Percentiles rank a stretch among this genome's conserved stretches.
Conservation (phyloP, 306 rosid genomes). For the Castanea mollissima region DNA sequence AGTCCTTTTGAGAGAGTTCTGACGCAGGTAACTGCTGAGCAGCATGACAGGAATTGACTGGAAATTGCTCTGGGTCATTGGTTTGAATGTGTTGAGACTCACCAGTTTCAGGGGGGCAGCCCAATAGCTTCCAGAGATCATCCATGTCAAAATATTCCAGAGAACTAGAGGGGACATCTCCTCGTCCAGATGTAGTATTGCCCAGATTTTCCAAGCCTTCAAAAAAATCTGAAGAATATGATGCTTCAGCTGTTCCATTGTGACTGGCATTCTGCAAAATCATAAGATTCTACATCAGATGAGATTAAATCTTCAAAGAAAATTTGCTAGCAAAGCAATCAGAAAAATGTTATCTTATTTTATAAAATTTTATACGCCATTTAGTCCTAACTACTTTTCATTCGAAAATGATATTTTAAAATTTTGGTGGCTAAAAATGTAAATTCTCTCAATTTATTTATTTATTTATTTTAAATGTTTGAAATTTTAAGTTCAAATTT, state of each 20-base stretch:
- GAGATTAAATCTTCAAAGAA: neutral
- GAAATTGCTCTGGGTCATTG: too few relatives aligned
- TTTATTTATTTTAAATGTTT: neutral
- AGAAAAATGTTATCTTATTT: neutral
- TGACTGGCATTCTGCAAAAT: slow-evolving; percentile 21
- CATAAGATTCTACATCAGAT: neutral
- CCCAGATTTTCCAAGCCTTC: slow-evolving; percentile 28
- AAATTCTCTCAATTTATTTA: neutral
- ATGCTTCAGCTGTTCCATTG: slow-evolving; percentile 15
- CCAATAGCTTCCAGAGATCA: rapidly evolving
- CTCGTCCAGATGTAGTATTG: neutral
- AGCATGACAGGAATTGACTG: too few relatives aligned
- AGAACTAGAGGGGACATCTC: too few relatives aligned
- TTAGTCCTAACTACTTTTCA: neutral
- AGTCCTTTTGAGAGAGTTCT: too few relatives aligned
- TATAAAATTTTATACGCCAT: neutral
- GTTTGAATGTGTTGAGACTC: too few relatives aligned
- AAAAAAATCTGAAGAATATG: slow-evolving; percentile 5
- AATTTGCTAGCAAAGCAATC: slow-evolving; percentile 17
- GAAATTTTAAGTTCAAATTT: neutral
- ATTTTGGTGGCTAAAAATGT: neutral
- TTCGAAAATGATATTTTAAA: neutral
- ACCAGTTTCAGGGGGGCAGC: too few relatives aligned
- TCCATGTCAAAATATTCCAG: too few relatives aligned
- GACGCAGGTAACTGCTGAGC: too few relatives aligned